Base-by-base conservation (phyloP, 768 basidiomycete genomes). In the Tremella fuciformis region DNA sequence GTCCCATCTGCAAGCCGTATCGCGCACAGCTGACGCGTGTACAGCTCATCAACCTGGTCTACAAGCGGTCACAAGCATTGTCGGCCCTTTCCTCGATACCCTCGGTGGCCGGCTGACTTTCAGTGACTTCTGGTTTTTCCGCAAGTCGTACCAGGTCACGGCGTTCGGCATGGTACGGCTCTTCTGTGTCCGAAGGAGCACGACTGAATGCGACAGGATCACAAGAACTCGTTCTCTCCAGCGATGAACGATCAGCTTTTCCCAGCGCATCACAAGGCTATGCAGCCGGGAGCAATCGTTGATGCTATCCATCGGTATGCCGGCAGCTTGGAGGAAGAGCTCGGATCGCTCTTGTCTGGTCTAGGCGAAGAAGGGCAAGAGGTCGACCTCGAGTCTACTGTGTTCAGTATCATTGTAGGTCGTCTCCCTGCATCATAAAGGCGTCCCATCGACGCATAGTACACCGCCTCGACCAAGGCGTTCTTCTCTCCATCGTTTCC, bases 401-500 rank as follows among this genome's bases (percentile, higher is more conserved):
- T 62, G 3, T 68, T 55, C 49, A 60, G 65, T 15, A 53, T 62
- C 18, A 49, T 68, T 9, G 66, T 68, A 51, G 25, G 66, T 19
- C 1, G 8, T 4, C 11, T 50, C 29, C 29, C 11, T 34, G 29
- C 11, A 11, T 34, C 4, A 6, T 11, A 34, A 11, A 4, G 29
- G 29, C 4, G 29, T 6, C 11, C n/a, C n/a, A n/a, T 34, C 29
- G 29, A 34, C 8, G 49, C 44, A 19, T 41, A 68, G 66, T 68
- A 65, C 56, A 62, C 58, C 24, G 60, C 63, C 13, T 68, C 66
- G 1, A 24, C 62, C 38, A 59, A 57, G 40, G 66, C 66, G 29
- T 65, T 58, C 57, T 60, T 68, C 40, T 47, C 53, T n/a, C 29
- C 47, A 1, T 57, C 60, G 0, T 68, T 68, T 55, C 66, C 66